Evolutionary conservation across 805 yeast genomes (phyloP).

Genomic region (Hanseniaspora opuntiae): DNA sequence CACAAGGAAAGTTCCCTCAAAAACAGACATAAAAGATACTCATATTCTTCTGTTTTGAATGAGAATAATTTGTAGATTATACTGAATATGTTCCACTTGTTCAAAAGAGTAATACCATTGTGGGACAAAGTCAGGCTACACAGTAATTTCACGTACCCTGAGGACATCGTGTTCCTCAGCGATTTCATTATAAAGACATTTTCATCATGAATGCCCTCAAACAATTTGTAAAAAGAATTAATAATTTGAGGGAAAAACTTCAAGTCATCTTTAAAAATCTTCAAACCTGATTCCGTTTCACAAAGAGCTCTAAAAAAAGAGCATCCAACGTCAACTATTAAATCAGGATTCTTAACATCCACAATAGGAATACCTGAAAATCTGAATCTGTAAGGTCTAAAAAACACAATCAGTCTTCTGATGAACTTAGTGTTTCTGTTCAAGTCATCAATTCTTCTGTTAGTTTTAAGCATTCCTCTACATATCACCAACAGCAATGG

Average conservation of each 20-base stretch:
- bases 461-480: constrained; percentile 68
- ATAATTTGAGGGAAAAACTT: constrained; percentile 79
- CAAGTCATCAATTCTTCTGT: constrained; percentile 62
- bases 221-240: constrained; percentile 50
- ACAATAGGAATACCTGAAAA: constrained; percentile 41
- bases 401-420: constrained; percentile 72
- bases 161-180: constrained; percentile 49
- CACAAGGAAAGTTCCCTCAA: constrained; percentile 50
- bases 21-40: constrained; percentile 43
- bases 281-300: constrained; percentile 49
- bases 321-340: constrained; percentile 61
- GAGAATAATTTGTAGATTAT: constrained; percentile 60
- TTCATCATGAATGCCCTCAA: constrained; percentile 22
- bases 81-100: constrained; percentile 74
- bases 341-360: constrained; percentile 35
- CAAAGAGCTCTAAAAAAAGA: constrained; percentile 56
- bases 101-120: constrained; percentile 56
- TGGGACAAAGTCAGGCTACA: constrained; percentile 53
- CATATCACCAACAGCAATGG: constrained; percentile 53
- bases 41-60: constrained; percentile 35
- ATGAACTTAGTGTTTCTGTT: constrained; percentile 70
- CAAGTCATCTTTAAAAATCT: constrained; percentile 46
- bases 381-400: constrained; percentile 78
- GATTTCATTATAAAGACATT: constrained; percentile 56
- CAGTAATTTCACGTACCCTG: constrained; percentile 66